phyloP scores from a whole-genome alignment of 768 basidiomycete species.

The Phylloporus rhodoxanthus region DNA sequence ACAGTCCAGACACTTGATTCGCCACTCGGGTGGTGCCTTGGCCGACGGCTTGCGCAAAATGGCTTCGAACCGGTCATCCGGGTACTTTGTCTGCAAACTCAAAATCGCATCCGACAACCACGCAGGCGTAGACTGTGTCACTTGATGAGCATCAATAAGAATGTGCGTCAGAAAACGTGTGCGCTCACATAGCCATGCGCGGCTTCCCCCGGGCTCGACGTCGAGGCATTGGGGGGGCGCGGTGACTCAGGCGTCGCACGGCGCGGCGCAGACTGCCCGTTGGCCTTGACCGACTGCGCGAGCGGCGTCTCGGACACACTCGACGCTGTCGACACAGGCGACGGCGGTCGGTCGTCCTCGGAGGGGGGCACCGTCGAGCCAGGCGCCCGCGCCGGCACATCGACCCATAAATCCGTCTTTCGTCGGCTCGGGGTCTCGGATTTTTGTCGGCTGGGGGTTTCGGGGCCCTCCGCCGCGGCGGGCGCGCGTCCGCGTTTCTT shows the following conservation, averaged over 20 bases:
- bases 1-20: conserved; percentile 86
- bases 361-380: conserved; percentile 17
- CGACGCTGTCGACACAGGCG: conserved; percentile 68
- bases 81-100: conserved; percentile 64
- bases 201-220: background rate
- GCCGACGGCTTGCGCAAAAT: conserved; percentile 55
- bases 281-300: conserved; percentile 53
- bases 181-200: conserved; percentile 24
- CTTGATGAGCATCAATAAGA: conserved; percentile 32
- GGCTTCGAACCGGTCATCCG: conserved; percentile 78
- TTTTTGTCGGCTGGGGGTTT: conserved; percentile 45
- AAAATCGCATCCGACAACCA: conserved; percentile 72
- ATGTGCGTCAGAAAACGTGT: conserved; percentile 18
- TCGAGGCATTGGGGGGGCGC: conserved; percentile 5
- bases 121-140: conserved; percentile 43
- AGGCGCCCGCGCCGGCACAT: conserved; percentile 31
- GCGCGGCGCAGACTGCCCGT: conserved; percentile 36
- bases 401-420: conserved; percentile 35
- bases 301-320: conserved; percentile 71
- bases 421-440: conserved; percentile 33
- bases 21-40: conserved; percentile 71
- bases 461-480: conserved; percentile 36
- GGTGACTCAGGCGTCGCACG: conserved; percentile 25
- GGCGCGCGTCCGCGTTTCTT: conserved; percentile 44
- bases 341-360: conserved; percentile 52